These are phyloP conservation scores for Ceratopteris richardii DNA, from an alignment of 75 land plant genomes.

Conservation along the genomic window DNA sequence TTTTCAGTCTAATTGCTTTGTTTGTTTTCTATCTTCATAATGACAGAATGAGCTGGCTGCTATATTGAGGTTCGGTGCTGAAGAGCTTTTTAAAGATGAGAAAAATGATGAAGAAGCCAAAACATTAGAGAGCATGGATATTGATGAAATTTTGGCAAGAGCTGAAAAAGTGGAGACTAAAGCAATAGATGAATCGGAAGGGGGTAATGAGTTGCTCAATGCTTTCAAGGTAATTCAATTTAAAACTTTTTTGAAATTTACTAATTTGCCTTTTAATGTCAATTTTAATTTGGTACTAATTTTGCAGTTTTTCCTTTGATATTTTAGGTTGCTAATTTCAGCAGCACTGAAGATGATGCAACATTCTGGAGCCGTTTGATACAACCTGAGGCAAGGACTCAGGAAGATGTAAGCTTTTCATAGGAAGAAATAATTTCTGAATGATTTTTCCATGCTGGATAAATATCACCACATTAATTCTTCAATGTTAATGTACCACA, in stretches of 20 bases:
- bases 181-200: slow-evolving; percentile 39
- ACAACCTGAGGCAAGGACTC: slow-evolving; percentile 66
- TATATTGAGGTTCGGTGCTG: slow-evolving; percentile 95
- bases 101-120: slow-evolving; percentile 91
- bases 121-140: slow-evolving; percentile 84
- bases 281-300: too few species aligned
- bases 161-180: slow-evolving; percentile 96
- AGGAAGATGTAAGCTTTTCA: slow-evolving; percentile 64
- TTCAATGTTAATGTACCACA: too few species aligned
- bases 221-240: slow-evolving; percentile 99
- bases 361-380: slow-evolving; percentile 98
- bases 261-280: background rate
- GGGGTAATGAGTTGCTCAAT: slow-evolving; percentile 79
- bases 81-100: slow-evolving; percentile 97
- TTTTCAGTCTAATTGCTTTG: background rate
- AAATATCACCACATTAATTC: too few species aligned
- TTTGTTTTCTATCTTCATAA: background rate
- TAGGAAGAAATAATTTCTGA: too few species aligned
- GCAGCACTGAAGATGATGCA: slow-evolving; percentile 86
- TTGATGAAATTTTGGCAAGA: slow-evolving; percentile 97
- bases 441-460: too few species aligned
- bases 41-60: slow-evolving; percentile 97
- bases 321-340: slow-evolving; percentile 86
- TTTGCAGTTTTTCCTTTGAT: too few species aligned
- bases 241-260: background rate